Evolutionary conservation across 2,329 filamentous ascomycete genomes (phyloP).

Genomic region (Fusarium redolens): DNA sequence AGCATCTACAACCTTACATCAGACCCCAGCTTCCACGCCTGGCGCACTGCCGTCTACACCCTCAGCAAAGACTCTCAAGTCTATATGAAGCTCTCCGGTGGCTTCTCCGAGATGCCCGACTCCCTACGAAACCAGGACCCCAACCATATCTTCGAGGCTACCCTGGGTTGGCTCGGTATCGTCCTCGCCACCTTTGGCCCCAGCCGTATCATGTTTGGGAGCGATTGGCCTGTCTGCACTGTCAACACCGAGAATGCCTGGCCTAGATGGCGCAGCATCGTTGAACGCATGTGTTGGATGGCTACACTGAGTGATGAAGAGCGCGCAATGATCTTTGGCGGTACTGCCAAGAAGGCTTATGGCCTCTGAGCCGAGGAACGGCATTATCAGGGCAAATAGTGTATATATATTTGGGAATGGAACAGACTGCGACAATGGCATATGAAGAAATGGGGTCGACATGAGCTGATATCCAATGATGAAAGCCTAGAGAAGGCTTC

Average conservation of each 20-base stretch:
- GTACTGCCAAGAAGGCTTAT: conserved; percentile 80
- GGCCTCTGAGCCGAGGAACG: conserved; percentile 51
- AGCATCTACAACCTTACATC: conserved; percentile 67
- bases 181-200: conserved; percentile 79
- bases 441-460: not conserved
- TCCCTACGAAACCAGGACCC: conserved; percentile 60
- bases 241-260: conserved; percentile 71
- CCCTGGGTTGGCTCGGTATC: conserved; percentile 78
- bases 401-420: not conserved
- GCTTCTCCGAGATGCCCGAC: conserved; percentile 80
- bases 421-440: not conserved
- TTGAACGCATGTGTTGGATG: conserved; percentile 74
- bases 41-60: conserved; percentile 75
- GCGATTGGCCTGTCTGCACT: conserved; percentile 94
- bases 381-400: not conserved
- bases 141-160: conserved; percentile 69
- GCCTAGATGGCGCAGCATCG: conserved; percentile 78
- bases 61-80: conserved; percentile 73
- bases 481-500: not conserved
- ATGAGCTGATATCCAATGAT: not conserved
- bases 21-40: conserved; percentile 72
- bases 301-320: conserved; percentile 70
- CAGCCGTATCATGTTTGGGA: conserved; percentile 85
- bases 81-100: conserved; percentile 94
- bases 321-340: conserved; percentile 75